These are phyloP conservation scores for Xylaria longipes DNA, from an alignment of 495 filamentous ascomycete genomes.

Conservation along the genomic window DNA sequence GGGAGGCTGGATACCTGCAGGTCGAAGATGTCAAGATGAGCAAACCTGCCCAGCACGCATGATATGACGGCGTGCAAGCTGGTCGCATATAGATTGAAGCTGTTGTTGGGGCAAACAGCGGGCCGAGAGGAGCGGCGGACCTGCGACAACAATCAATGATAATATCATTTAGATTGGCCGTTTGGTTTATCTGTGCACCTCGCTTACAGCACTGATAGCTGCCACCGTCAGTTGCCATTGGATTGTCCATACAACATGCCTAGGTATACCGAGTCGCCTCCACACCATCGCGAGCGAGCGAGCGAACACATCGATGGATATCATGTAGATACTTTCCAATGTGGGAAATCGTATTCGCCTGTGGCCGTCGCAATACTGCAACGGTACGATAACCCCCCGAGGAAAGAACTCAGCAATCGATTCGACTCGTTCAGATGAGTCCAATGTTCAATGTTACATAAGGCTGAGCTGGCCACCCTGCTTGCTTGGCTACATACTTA, in stretches of 20 bases:
- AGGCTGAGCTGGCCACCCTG: not conserved
- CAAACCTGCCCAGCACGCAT: not conserved
- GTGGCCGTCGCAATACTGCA: conserved; percentile 7
- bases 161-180: not conserved
- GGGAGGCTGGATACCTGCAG: not conserved
- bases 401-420: not conserved
- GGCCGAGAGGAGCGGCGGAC: not conserved
- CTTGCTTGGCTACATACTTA: not conserved
- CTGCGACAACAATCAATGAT: not conserved
- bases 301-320: not conserved
- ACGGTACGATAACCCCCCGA: conserved; percentile 1
- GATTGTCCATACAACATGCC: not conserved
- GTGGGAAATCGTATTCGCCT: conserved; percentile 1
- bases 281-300: not conserved
- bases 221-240: not conserved
- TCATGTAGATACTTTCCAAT: not conserved
- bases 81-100: conserved; percentile 1
- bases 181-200: not conserved
- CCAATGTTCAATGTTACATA: not conserved
- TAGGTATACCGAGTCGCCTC: not conserved
- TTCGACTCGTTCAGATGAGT: conserved; percentile 1
- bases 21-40: not conserved
- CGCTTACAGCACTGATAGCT: not conserved
- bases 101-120: not conserved
- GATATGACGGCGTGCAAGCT: not conserved